Percentiles rank a stretch among this genome's conserved stretches.
These are phyloP conservation scores for Leptodermis oblonga DNA, from an alignment of 257 asterid genomes.

Conservation along the genomic window DNA sequence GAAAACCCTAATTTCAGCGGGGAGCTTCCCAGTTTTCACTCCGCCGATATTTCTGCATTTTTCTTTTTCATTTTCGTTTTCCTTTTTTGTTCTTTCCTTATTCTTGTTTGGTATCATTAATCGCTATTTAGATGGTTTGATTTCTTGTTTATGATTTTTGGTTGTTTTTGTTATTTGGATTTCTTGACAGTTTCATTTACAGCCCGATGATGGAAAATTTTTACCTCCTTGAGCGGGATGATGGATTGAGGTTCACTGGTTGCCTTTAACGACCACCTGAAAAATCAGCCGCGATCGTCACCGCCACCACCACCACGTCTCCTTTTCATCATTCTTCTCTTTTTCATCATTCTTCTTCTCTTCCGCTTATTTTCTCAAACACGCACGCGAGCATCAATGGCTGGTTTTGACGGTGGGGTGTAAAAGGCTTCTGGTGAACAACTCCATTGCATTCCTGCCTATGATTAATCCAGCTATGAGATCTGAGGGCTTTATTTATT, in stretches of 20 bases:
- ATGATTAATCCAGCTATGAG: slow-evolving; percentile 73
- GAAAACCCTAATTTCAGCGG: neutral
- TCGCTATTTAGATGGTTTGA: neutral
- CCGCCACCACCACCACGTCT: slow-evolving; percentile 13
- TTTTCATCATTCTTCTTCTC: slow-evolving; percentile 8
- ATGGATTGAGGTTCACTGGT: slow-evolving; percentile 39
- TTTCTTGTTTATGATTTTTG: neutral
- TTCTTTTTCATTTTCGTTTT: too few species aligned
- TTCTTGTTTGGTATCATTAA: too few species aligned
- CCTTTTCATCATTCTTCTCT: too few species aligned
- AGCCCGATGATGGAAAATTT: slow-evolving; percentile 33
- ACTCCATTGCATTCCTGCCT: slow-evolving; percentile 24
- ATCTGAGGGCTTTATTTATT: slow-evolving; percentile 57
- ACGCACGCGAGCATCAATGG: slow-evolving; percentile 6
- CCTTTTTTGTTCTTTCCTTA: too few species aligned
- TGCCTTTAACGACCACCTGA: slow-evolving; percentile 41
- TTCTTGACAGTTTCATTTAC: neutral
- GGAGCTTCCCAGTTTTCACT: too few species aligned
- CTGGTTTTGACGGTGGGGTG: slow-evolving; percentile 37
- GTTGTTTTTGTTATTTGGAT: neutral
- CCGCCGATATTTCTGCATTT: too few species aligned
- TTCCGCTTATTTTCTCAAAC: neutral
- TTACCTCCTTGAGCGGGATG: slow-evolving; percentile 29
- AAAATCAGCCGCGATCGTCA: slow-evolving; percentile 24
- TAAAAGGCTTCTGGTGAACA: slow-evolving; percentile 40